Percentiles rank a stretch among this genome's conserved stretches.
These are phyloP conservation scores for Heritiera littoralis DNA, from an alignment of 345 rosid genomes.

Conservation along the genomic window DNA sequence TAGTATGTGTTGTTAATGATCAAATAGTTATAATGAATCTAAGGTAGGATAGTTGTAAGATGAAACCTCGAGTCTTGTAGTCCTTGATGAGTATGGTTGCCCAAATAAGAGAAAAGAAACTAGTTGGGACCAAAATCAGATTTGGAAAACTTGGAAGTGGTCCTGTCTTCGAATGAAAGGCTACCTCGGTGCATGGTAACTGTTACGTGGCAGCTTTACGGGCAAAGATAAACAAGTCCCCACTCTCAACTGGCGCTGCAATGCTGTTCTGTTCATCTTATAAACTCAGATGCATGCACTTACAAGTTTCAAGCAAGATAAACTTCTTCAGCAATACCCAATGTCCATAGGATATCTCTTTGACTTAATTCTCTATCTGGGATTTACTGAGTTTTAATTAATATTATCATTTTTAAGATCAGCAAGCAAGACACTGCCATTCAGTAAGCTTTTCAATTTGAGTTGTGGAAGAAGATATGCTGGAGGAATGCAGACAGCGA, in stretches of 20 bases:
- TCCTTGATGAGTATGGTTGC: too few species aligned
- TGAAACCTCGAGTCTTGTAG: too few species aligned
- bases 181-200: neutral
- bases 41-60: too few species aligned
- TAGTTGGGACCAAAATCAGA: neutral
- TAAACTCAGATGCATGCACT: neutral
- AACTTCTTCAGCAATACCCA: neutral
- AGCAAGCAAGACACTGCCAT: neutral
- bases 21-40: too few species aligned
- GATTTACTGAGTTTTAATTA: neutral
- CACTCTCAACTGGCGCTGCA: neutral
- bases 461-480: neutral
- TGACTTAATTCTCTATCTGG: neutral
- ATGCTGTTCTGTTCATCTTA: neutral
- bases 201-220: slow-evolving; percentile 12
- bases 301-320: neutral
- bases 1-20: too few species aligned
- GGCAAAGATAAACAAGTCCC: slow-evolving; percentile 1
- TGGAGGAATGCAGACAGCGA: neutral
- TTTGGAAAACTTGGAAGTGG: neutral
- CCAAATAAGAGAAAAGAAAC: neutral
- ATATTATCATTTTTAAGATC: neutral
- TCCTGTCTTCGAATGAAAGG: neutral
- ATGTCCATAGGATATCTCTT: too few species aligned
- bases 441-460: neutral